Percentiles rank a stretch among this genome's conserved stretches.
These are phyloP conservation scores for Clathrus columnatus DNA, from an alignment of 768 basidiomycete genomes.

Conservation along the genomic window DNA sequence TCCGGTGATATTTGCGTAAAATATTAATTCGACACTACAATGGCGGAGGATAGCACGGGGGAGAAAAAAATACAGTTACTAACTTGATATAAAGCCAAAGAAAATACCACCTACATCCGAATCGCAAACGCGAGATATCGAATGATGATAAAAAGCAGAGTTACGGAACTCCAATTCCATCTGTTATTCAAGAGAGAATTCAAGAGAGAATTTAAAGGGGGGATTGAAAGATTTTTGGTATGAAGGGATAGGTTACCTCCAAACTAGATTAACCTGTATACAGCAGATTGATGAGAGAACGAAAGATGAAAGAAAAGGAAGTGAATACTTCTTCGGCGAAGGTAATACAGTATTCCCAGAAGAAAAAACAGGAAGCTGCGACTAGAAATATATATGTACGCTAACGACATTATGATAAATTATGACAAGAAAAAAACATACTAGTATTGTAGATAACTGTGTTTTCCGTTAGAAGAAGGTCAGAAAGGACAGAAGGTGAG, in stretches of 20 bases:
- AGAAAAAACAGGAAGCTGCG: slow-evolving; percentile 7
- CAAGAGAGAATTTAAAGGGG: no score
- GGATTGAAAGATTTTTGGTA: neutral
- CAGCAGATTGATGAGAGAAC: neutral
- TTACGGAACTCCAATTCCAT: neutral
- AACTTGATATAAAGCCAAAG: neutral
- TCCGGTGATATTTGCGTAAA: slow-evolving; percentile 3
- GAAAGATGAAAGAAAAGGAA: neutral
- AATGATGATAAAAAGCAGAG: neutral
- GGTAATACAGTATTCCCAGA: slow-evolving; percentile 10
- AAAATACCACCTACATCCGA: neutral
- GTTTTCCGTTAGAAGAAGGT: neutral
- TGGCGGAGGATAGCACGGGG: no score
- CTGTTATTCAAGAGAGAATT: neutral
- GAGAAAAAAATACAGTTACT: neutral
- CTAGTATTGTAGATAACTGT: neutral
- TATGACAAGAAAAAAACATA: neutral
- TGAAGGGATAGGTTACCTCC: neutral
- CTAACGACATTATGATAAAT: neutral
- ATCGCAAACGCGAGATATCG: slow-evolving; percentile 3
- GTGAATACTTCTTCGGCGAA: slow-evolving; percentile 4
- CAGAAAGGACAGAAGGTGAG: neutral
- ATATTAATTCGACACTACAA: slow-evolving; percentile 5
- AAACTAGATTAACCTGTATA: neutral
- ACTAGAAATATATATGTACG: neutral